phyloP scores from a whole-genome alignment of 768 basidiomycete genomes.

The Hortiboletus campestris region DNA sequence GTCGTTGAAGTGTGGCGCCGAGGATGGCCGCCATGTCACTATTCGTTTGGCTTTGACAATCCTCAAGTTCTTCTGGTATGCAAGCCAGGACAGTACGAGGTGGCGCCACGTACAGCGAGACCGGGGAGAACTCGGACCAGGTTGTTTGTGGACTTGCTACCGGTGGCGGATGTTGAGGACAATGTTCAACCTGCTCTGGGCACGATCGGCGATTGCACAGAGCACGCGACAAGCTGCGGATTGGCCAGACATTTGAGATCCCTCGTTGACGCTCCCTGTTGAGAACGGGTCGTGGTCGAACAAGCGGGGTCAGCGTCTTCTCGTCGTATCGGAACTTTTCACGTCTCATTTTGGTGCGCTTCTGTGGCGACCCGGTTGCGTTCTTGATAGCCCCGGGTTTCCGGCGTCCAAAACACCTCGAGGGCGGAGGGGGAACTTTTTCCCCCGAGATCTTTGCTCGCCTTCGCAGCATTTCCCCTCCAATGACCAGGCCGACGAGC shows the following conservation, averaged over 20 bases:
- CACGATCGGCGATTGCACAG: conserved; percentile 7
- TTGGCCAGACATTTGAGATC: conserved; percentile 21
- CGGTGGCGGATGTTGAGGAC: not conserved
- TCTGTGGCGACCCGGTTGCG: not conserved
- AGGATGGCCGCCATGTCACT: conserved; percentile 12
- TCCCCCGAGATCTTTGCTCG: not conserved
- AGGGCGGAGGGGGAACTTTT: not conserved
- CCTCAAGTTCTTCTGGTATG: conserved; percentile 32
- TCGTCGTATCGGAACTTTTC: conserved; percentile 14
- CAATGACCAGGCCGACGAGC: conserved; percentile 26
- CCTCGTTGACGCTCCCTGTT: conserved; percentile 12
- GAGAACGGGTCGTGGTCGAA: conserved; percentile 14
- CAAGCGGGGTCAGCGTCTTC: conserved; percentile 11
- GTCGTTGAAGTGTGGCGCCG: conserved; percentile 12
- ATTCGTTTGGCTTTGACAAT: conserved; percentile 19
- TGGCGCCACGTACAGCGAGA: conserved; percentile 15
- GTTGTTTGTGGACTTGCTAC: conserved; percentile 21
- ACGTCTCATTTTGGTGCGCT: not conserved
- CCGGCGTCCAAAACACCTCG: not conserved
- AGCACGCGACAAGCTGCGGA: conserved; percentile 17
- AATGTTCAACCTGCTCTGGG: not conserved
- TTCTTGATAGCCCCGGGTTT: conserved; percentile 5
- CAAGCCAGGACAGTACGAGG: conserved; percentile 22
- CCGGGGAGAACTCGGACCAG: conserved; percentile 30
- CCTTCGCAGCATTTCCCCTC: conserved; percentile 27